Percentiles rank a stretch among this genome's conserved stretches.
phyloP scores from a whole-genome alignment of 2,329 filamentous ascomycete species.

The Hymenoscyphus infarciens region DNA sequence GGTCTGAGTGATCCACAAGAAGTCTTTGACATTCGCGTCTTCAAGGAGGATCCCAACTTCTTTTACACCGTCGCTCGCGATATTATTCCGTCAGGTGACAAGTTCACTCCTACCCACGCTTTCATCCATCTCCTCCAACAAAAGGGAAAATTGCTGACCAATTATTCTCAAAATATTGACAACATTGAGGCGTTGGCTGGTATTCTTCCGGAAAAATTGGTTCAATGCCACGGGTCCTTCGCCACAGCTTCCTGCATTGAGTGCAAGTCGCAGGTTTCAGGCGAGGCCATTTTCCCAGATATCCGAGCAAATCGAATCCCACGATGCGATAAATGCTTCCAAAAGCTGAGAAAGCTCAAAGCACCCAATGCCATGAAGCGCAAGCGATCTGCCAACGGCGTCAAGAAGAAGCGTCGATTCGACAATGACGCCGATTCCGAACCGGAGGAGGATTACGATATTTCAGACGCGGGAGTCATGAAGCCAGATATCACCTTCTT shows the following conservation, averaged over 20 bases:
- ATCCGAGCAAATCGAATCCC: constrained; percentile 75
- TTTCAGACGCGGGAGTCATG: constrained; percentile 75
- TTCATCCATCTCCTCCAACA: constrained; percentile 90
- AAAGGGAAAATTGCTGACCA: constrained; percentile 84
- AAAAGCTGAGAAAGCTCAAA: constrained; percentile 47
- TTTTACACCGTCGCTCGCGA: constrained; percentile 92
- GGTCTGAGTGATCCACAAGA: constrained; percentile 81
- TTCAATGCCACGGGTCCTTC: constrained; percentile 96
- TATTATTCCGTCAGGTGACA: constrained; percentile 76
- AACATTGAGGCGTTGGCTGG: constrained; percentile 89
- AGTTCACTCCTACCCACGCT: constrained; percentile 86
- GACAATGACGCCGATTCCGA: constrained; percentile 34
- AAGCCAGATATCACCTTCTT: constrained; percentile 99
- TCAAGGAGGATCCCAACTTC: constrained; percentile 78
- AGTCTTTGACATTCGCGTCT: constrained; percentile 87
- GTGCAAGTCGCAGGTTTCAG: constrained; percentile 70
- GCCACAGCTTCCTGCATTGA: constrained; percentile 85
- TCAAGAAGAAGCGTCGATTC: constrained; percentile 37
- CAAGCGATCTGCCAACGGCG: constrained; percentile 52
- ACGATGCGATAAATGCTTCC: constrained; percentile 68
- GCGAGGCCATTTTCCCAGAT: constrained; percentile 74
- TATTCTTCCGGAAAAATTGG: constrained; percentile 73
- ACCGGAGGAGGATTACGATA: constrained; percentile 58
- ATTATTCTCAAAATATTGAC: constrained; percentile 99
- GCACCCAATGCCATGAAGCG: constrained; percentile 53